Evolutionary conservation across 495 filamentous ascomycete species (phyloP).

Genomic region (Talaromyces trachyspermus): DNA sequence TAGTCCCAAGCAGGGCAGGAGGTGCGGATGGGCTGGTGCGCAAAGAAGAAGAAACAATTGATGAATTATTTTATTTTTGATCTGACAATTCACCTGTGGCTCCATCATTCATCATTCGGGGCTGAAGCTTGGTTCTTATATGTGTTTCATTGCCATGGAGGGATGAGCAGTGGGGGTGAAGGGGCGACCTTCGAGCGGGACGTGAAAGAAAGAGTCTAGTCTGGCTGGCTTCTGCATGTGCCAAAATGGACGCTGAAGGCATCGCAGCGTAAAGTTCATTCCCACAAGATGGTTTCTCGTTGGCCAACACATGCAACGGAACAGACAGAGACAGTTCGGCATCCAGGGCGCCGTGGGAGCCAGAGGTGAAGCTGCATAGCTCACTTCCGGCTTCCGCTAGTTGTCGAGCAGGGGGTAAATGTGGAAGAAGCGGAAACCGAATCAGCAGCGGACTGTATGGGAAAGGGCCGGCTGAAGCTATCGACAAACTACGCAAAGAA

Average conservation of each 20-base stretch:
- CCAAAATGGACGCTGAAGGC: not conserved
- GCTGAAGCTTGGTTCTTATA: constrained; percentile 5
- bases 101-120: not conserved
- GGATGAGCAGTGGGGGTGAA: not conserved
- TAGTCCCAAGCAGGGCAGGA: too few relatives aligned
- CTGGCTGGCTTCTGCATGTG: too few relatives aligned
- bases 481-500: constrained; percentile 1
- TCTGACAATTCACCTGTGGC: not conserved
- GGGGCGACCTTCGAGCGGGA: not conserved
- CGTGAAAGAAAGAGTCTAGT: too few relatives aligned
- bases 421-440: not conserved
- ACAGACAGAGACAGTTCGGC: too few relatives aligned
- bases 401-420: not conserved
- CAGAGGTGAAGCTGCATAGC: too few relatives aligned
- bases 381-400: too few relatives aligned
- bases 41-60: constrained; percentile 10
- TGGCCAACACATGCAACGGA: too few relatives aligned
- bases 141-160: not conserved
- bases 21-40: too few relatives aligned
- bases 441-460: not conserved
- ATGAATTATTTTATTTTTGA: constrained; percentile 8
- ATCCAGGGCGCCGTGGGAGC: too few relatives aligned
- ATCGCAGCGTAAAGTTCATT: too few relatives aligned
- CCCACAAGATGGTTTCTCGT: too few relatives aligned
- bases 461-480: constrained; percentile 1